Percentiles rank a stretch among this genome's conserved stretches.
phyloP scores from a whole-genome alignment of 139 green algal species.

The Tetradesmus lagerheimii region DNA sequence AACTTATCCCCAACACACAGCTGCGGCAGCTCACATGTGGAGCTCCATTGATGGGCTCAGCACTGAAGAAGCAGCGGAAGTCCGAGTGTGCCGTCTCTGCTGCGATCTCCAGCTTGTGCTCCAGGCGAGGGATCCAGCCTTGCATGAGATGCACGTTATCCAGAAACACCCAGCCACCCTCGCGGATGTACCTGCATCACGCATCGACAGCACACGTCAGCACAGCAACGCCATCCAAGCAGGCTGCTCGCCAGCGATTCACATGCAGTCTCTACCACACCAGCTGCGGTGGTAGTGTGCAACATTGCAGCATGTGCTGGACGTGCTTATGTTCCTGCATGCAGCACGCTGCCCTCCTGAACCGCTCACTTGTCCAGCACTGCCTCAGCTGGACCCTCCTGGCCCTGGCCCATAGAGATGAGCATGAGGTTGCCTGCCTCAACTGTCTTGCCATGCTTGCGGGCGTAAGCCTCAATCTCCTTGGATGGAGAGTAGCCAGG shows the following conservation, averaged over 20 bases:
- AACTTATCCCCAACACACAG: too few species aligned
- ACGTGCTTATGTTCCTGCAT: not conserved
- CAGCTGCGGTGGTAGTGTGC: too few species aligned
- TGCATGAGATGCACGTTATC: slow-evolving; percentile 95
- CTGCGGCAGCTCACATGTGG: slow-evolving; percentile 68
- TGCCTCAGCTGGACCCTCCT: slow-evolving; percentile 85
- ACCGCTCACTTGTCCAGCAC: slow-evolving; percentile 74
- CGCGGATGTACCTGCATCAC: slow-evolving; percentile 74
- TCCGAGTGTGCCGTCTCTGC: slow-evolving; percentile 84
- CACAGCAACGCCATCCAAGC: not conserved
- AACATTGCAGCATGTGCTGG: too few species aligned
- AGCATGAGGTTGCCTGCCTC: slow-evolving; percentile 85
- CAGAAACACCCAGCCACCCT: slow-evolving; percentile 92
- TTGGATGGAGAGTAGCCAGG: slow-evolving; percentile 88
- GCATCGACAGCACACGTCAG: not conserved
- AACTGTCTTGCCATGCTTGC: slow-evolving; percentile 74
- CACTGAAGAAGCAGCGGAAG: slow-evolving; percentile 93
- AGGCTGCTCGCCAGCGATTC: not conserved
- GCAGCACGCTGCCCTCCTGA: not conserved
- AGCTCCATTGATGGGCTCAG: slow-evolving; percentile 91
- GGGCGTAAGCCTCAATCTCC: slow-evolving; percentile 88
- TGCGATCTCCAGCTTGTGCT: slow-evolving; percentile 89
- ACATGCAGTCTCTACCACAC: too few species aligned
- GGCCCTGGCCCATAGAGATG: slow-evolving; percentile 91
- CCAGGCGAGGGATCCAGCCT: slow-evolving; percentile 88